These are phyloP conservation scores for Phytopythium ostracodes DNA, from an alignment of 352 stramenopile genomes.

Conservation along the genomic window DNA sequence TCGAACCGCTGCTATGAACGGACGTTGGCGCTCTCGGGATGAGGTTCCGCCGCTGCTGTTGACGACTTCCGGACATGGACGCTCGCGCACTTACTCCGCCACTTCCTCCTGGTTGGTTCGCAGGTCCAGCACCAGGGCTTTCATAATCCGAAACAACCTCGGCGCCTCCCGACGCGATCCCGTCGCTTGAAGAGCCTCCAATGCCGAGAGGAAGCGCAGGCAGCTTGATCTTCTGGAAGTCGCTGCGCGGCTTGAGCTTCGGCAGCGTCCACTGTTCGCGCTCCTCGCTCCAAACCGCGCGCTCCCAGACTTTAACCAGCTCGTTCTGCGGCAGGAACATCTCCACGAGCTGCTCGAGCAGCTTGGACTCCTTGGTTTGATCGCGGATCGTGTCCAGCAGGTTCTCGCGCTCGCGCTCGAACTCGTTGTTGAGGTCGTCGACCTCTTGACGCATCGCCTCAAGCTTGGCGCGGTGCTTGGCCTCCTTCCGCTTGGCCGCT, in stretches of 20 bases:
- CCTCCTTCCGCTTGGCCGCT: slow-evolving; percentile 57
- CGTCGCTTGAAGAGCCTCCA: slow-evolving; percentile 2
- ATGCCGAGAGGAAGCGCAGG: slow-evolving; percentile 34
- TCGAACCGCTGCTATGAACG: background rate
- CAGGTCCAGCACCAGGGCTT: background rate
- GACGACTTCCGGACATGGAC: background rate
- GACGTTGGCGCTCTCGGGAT: slow-evolving; percentile 4
- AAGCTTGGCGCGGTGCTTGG: slow-evolving; percentile 65
- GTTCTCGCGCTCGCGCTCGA: slow-evolving; percentile 81
- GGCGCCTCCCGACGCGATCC: slow-evolving; percentile 44
- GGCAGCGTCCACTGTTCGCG: slow-evolving; percentile 73
- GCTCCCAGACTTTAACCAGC: slow-evolving; percentile 86
- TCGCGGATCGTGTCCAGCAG: slow-evolving; percentile 87
- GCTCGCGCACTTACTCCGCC: background rate
- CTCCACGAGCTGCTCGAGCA: slow-evolving; percentile 86
- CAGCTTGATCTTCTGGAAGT: slow-evolving; percentile 80
- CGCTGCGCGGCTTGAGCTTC: slow-evolving; percentile 69
- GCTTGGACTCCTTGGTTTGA: slow-evolving; percentile 84
- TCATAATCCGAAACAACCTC: slow-evolving; percentile 64
- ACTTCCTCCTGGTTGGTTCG: slow-evolving; percentile 8
- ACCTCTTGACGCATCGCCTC: slow-evolving; percentile 81
- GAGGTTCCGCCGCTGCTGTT: slow-evolving; percentile 4
- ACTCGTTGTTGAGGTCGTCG: slow-evolving; percentile 78
- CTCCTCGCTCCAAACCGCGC: slow-evolving; percentile 80
- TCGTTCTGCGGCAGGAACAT: slow-evolving; percentile 83